Conservation (phyloP, 495 filamentous ascomycete genomes). For the Aspergillus mulundensis region DNA sequence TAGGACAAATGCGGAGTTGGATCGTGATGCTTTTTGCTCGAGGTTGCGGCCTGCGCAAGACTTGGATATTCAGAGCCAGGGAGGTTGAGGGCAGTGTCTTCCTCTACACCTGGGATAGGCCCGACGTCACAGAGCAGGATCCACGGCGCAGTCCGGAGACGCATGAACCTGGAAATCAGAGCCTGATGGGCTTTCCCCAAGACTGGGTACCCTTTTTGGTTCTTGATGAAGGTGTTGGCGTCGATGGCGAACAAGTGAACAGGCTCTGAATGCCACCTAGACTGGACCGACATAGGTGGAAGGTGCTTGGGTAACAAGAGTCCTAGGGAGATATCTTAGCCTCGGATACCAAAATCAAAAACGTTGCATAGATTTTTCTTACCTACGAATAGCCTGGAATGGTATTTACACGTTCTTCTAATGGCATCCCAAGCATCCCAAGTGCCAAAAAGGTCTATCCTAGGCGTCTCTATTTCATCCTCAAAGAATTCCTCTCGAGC, state of each 20-base stretch:
- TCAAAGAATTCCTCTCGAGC: slow-evolving; percentile 50
- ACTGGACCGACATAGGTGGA: slow-evolving; percentile 68
- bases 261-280: slow-evolving; percentile 92
- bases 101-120: slow-evolving; percentile 53
- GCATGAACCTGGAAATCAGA: slow-evolving; percentile 78
- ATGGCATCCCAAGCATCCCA: slow-evolving; percentile 97
- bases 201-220: slow-evolving; percentile 75
- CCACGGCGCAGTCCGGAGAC: slow-evolving; percentile 74
- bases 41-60: slow-evolving; percentile 55
- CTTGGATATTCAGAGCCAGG: slow-evolving; percentile 59
- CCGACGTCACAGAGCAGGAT: slow-evolving; percentile 76
- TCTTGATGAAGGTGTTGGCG: slow-evolving; percentile 65
- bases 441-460: slow-evolving; percentile 63
- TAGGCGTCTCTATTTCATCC: slow-evolving; percentile 24
- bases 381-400: slow-evolving; percentile 79
- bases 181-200: slow-evolving; percentile 77
- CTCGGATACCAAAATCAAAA: neutral
- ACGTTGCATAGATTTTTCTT: slow-evolving; percentile 37
- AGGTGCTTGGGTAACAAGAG: slow-evolving; percentile 74
- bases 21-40: slow-evolving; percentile 51
- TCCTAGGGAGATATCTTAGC: slow-evolving; percentile 45
- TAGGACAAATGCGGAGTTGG: slow-evolving; percentile 71
- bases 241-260: slow-evolving; percentile 73
- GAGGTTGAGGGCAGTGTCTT: slow-evolving; percentile 30
- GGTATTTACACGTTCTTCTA: slow-evolving; percentile 81